Percentiles rank a stretch among this genome's conserved stretches.
Conservation (phyloP, 805 yeast species). For the Metschnikowia anglica region DNA sequence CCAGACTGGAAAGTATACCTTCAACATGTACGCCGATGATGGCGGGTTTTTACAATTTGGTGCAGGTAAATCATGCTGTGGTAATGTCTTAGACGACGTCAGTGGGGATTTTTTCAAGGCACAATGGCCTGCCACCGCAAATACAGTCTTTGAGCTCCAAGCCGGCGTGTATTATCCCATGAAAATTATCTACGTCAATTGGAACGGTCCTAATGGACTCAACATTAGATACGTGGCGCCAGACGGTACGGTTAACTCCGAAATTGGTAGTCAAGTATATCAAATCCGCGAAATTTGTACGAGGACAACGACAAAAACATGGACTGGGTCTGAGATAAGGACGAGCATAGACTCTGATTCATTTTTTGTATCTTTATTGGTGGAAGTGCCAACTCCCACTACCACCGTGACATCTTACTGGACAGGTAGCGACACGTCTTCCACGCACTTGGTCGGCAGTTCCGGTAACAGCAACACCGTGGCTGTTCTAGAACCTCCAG, state of each 20-base stretch:
- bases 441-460: constrained; percentile 7
- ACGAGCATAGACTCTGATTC: constrained; percentile 7
- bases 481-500: constrained; percentile 16
- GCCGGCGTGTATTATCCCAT: constrained; percentile 11
- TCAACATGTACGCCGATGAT: constrained; percentile 9
- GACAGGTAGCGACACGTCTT: constrained; percentile 12
- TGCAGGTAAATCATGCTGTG: constrained; percentile 9
- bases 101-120: constrained; percentile 9
- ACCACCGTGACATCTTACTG: constrained; percentile 18
- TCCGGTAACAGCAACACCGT: constrained; percentile 18
- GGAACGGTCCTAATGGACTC: constrained; percentile 6
- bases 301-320: constrained; percentile 5
- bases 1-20: constrained; percentile 8
- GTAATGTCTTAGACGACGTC: constrained; percentile 6
- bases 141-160: neutral
- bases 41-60: constrained; percentile 11
- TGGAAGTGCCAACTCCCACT: constrained; percentile 19
- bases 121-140: constrained; percentile 3
- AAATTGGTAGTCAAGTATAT: constrained; percentile 6
- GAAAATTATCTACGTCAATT: constrained; percentile 8
- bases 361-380: constrained; percentile 11
- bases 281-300: neutral
- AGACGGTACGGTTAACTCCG: neutral
- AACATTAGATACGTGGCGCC: constrained; percentile 7
- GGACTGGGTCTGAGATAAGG: constrained; percentile 4